phyloP scores from a whole-genome alignment of 805 yeast genomes.

The Saturnispora galanensis region DNA sequence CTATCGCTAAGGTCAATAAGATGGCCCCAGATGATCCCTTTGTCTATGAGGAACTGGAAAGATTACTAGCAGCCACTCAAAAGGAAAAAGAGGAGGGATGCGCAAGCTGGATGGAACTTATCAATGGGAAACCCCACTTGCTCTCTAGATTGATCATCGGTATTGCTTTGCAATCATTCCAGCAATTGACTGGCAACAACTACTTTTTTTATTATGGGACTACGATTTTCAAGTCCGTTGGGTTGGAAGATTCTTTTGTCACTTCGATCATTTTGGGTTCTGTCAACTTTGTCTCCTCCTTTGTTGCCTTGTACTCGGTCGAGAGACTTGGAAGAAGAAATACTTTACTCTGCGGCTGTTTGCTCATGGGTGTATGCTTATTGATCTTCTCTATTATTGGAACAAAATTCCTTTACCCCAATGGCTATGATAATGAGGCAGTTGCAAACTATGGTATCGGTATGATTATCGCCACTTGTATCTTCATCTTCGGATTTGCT shows the following conservation, averaged over 20 bases:
- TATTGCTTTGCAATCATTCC: slow-evolving; percentile 90
- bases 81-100: slow-evolving; percentile 52
- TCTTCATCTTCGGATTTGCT: slow-evolving; percentile 58
- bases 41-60: slow-evolving; percentile 34
- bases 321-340: slow-evolving; percentile 84
- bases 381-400: slow-evolving; percentile 53
- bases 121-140: slow-evolving; percentile 55
- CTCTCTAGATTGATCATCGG: slow-evolving; percentile 78
- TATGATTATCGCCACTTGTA: slow-evolving; percentile 55
- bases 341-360: slow-evolving; percentile 39
- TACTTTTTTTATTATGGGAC: slow-evolving; percentile 92
- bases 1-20: slow-evolving; percentile 47
- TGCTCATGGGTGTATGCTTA: slow-evolving; percentile 46
- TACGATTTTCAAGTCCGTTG: slow-evolving; percentile 84
- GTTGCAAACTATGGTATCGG: slow-evolving; percentile 44
- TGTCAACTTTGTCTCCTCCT: slow-evolving; percentile 83
- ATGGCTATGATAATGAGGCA: slow-evolving; percentile 30
- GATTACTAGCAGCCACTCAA: slow-evolving; percentile 26
- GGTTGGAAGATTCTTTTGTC: slow-evolving; percentile 81
- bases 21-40: slow-evolving; percentile 63
- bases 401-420: slow-evolving; percentile 34
- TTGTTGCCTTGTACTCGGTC: slow-evolving; percentile 75
- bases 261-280: slow-evolving; percentile 91
- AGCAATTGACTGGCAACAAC: slow-evolving; percentile 95
- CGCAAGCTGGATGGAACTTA: slow-evolving; percentile 56